A percentile compares a stretch with the other conserved stretches of the same genome.
phyloP scores from a whole-genome alignment of 148 eudicot genomes.

The Camellia sinensis region DNA sequence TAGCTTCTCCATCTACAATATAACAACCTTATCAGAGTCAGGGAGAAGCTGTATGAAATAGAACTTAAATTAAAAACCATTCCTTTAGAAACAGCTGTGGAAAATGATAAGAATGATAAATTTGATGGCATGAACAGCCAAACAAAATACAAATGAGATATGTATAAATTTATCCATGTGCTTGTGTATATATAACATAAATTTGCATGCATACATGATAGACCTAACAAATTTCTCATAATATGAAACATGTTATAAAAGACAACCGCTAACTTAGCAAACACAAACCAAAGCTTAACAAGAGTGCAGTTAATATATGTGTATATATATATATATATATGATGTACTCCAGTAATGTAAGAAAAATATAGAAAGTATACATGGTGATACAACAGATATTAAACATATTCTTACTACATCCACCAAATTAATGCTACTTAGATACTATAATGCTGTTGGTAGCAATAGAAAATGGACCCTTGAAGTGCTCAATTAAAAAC shows the following conservation, averaged over 20 bases:
- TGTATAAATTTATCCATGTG: too few relatives aligned
- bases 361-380: background rate
- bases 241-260: background rate
- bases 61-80: background rate
- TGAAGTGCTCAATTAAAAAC: background rate
- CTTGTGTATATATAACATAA: background rate
- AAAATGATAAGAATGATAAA: too few relatives aligned
- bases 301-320: background rate
- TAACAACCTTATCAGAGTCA: conserved; percentile 25
- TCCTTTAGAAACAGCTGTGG: conserved; percentile 3
- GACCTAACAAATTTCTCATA: background rate
- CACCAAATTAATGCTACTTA: background rate
- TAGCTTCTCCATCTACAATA: conserved; percentile 91
- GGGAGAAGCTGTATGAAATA: background rate
- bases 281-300: background rate
- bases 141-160: background rate
- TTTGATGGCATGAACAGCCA: background rate
- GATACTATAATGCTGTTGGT: background rate
- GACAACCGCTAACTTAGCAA: background rate
- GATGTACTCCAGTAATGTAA: background rate
- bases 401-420: background rate
- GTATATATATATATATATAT: background rate
- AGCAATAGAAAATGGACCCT: background rate
- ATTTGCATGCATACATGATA: background rate
- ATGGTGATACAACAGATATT: too few relatives aligned